Percentiles rank a stretch among this genome's conserved stretches.
Conservation (phyloP, 2,329 filamentous ascomycete genomes). For the Botrytis medusae region DNA sequence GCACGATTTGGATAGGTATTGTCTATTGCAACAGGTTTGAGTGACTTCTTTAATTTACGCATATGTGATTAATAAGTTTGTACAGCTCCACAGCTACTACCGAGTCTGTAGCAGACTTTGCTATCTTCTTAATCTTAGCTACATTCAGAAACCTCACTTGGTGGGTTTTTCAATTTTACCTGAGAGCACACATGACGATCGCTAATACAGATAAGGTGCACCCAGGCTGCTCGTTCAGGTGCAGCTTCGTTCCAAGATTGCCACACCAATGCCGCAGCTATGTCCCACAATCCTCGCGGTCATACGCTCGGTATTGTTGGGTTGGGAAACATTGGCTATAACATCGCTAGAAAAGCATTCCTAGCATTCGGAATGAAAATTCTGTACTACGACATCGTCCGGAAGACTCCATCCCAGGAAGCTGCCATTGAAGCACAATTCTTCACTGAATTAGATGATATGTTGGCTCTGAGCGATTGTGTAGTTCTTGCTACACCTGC, state of each 20-base stretch:
- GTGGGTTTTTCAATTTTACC: conserved; percentile 39
- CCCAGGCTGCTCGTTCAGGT: conserved; percentile 32
- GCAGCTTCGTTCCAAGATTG: conserved; percentile 52
- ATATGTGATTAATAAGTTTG: background rate
- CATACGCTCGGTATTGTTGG: conserved; percentile 66
- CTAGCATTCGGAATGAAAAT: conserved; percentile 66
- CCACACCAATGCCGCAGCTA: conserved; percentile 58
- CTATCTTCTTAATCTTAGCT: conserved; percentile 66
- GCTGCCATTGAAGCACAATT: conserved; percentile 52
- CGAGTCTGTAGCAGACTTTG: conserved; percentile 72
- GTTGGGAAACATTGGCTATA: conserved; percentile 64
- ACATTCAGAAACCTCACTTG: conserved; percentile 68
- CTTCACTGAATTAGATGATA: conserved; percentile 50
- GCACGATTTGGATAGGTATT: conserved; percentile 45
- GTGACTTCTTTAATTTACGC: background rate
- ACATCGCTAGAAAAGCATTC: conserved; percentile 58
- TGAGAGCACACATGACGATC: background rate
- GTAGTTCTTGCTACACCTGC: conserved; percentile 61
- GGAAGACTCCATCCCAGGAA: conserved; percentile 42
- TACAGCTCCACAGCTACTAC: conserved; percentile 62
- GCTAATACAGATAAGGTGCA: conserved; percentile 28
- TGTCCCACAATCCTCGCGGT: conserved; percentile 62
- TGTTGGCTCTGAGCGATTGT: conserved; percentile 57
- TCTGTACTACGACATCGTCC: conserved; percentile 58
- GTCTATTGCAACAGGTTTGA: conserved; percentile 65